phyloP scores from a whole-genome alignment of 805 yeast genomes.

The Candida sithepensis region DNA sequence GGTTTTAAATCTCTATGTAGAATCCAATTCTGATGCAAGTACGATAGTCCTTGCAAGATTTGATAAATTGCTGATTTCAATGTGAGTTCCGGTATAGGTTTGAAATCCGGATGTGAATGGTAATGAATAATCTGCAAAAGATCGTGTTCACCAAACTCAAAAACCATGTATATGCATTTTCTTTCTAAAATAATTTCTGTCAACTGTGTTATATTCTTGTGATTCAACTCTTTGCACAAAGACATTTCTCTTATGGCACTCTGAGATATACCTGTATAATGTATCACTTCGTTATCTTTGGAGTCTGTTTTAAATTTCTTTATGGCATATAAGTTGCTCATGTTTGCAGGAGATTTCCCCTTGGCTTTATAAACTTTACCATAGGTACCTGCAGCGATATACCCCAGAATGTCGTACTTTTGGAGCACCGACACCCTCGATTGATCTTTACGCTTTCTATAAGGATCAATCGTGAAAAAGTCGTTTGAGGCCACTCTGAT shows the following conservation, averaged over 20 bases:
- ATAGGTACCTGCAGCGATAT: constrained; percentile 97
- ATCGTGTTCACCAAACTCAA: constrained; percentile 96
- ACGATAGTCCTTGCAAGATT: constrained; percentile 85
- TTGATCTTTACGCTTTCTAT: constrained; percentile 60
- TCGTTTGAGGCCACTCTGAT: constrained; percentile 51
- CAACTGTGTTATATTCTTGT: constrained; percentile 74
- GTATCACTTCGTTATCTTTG: constrained; percentile 77
- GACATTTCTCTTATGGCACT: constrained; percentile 97
- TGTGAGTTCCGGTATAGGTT: constrained; percentile 72
- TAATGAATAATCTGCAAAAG: constrained; percentile 88
- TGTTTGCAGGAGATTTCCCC: constrained; percentile 31
- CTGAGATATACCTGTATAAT: constrained; percentile 93
- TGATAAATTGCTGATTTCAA: constrained; percentile 90
- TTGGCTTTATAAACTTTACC: constrained; percentile 93
- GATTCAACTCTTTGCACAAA: constrained; percentile 79
- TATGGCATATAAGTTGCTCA: constrained; percentile 62
- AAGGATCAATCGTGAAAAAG: constrained; percentile 54
- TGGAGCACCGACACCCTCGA: constrained; percentile 71
- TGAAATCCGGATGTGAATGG: constrained; percentile 86
- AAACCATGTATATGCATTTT: constrained; percentile 89
- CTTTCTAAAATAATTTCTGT: constrained; percentile 83
- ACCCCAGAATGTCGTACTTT: constrained; percentile 84
- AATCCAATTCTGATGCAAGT: constrained; percentile 93
- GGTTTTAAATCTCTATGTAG: constrained; percentile 95
- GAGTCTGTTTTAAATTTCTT: constrained; percentile 94